Conservation (phyloP, 2,329 filamentous ascomycete species). For the Cercospora sp. region DNA sequence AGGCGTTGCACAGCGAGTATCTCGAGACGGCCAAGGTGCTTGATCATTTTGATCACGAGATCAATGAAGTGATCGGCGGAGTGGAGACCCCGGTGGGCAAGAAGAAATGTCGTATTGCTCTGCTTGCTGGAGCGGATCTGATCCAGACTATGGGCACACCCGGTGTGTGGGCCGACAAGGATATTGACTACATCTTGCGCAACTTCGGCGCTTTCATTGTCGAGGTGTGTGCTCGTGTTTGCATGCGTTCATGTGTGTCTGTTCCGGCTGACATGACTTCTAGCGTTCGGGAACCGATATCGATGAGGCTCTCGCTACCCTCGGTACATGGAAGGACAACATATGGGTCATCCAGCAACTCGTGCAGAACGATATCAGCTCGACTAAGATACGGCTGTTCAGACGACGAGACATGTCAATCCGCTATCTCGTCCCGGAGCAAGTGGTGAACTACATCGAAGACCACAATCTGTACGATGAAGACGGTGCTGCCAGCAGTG, state of each 20-base stretch:
- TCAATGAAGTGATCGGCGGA: slow-evolving; percentile 76
- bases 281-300: slow-evolving; percentile 83
- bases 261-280: not conserved
- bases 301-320: slow-evolving; percentile 77
- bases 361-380: slow-evolving; percentile 82
- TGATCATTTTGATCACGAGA: slow-evolving; percentile 87
- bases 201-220: slow-evolving; percentile 83
- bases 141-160: slow-evolving; percentile 56
- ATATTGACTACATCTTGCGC: slow-evolving; percentile 84
- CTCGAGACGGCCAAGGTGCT: slow-evolving; percentile 85
- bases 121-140: slow-evolving; percentile 69
- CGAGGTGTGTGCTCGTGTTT: slow-evolving; percentile 34
- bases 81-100: slow-evolving; percentile 68
- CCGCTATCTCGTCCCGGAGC: slow-evolving; percentile 71
- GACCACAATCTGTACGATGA: slow-evolving; percentile 42
- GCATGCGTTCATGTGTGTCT: not conserved
- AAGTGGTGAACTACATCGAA: slow-evolving; percentile 62
- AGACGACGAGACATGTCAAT: slow-evolving; percentile 79
- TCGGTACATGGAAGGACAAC: slow-evolving; percentile 81
- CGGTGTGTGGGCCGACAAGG: slow-evolving; percentile 75
- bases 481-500: slow-evolving; percentile 35
- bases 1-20: slow-evolving; percentile 81
- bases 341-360: slow-evolving; percentile 86
- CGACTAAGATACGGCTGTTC: slow-evolving; percentile 78
- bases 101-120: slow-evolving; percentile 70